Conservation (phyloP, 148 eudicot species). For the Fallopia convolvulus region DNA sequence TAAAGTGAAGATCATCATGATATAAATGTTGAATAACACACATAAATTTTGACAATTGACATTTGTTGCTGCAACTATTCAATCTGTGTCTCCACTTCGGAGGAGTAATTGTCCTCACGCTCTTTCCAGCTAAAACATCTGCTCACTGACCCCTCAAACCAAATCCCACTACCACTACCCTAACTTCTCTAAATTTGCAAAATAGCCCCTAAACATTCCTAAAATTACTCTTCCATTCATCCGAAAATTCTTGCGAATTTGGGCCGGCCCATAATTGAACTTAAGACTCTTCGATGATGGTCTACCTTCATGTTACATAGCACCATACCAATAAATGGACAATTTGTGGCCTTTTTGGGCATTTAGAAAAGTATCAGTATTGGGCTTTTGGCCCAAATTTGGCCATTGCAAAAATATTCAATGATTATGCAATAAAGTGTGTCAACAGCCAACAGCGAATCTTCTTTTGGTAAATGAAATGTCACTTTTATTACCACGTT, state of each 20-base stretch:
- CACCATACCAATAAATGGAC: not conserved
- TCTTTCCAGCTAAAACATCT: slow-evolving; percentile 2
- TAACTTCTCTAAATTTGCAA: not conserved
- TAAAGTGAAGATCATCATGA: not conserved
- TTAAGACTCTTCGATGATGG: too few relatives aligned
- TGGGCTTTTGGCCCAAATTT: not conserved
- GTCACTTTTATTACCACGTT: too few relatives aligned
- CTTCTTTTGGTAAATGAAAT: too few relatives aligned
- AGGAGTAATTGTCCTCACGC: not conserved
- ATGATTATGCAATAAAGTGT: too few relatives aligned
- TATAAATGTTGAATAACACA: not conserved
- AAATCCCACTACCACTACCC: slow-evolving; percentile 10
- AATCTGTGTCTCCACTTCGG: not conserved
- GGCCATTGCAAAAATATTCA: too few relatives aligned
- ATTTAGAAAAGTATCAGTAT: not conserved
- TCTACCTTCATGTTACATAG: too few relatives aligned
- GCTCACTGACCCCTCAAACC: not conserved
- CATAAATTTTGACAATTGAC: not conserved
- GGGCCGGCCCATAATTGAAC: not conserved
- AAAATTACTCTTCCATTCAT: not conserved
- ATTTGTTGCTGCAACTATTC: not conserved
- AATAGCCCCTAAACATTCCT: not conserved
- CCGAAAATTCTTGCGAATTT: not conserved
- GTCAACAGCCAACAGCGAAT: too few relatives aligned
- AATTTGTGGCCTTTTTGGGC: not conserved